Conservation (phyloP, 2,329 filamentous ascomycete species). For the Cladophialophora yegresii region DNA sequence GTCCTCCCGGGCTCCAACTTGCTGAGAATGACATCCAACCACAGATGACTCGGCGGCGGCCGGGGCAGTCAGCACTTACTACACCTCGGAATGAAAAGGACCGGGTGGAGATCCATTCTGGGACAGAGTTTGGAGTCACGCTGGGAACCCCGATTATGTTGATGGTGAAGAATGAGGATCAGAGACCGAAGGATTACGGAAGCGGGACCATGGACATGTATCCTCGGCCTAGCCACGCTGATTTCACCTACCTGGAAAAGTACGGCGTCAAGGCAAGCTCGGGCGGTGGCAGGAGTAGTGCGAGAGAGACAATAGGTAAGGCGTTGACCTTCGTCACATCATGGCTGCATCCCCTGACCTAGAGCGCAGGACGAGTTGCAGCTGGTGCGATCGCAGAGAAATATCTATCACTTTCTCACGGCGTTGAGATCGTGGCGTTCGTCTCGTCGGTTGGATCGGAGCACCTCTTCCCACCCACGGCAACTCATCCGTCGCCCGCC, state of each 20-base stretch:
- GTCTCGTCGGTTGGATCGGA: constrained; percentile 80
- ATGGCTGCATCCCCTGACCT: constrained; percentile 10
- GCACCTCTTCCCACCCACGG: constrained; percentile 61
- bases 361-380: constrained; percentile 70
- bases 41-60: constrained; percentile 85
- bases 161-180: constrained; percentile 87
- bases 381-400: constrained; percentile 93
- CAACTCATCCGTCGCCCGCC: constrained; percentile 36
- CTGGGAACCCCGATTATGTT: constrained; percentile 88
- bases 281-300: constrained; percentile 85
- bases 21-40: constrained; percentile 88
- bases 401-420: constrained; percentile 77
- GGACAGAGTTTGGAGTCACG: constrained; percentile 85
- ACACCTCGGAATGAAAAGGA: constrained; percentile 94
- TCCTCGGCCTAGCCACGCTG: constrained; percentile 88
- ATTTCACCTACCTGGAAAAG: constrained; percentile 97
- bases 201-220: constrained; percentile 82
- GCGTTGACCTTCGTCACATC: neutral
- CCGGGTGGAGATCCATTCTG: constrained; percentile 85
- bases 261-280: constrained; percentile 91
- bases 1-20: constrained; percentile 82
- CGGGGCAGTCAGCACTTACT: constrained; percentile 85
- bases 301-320: constrained; percentile 87
- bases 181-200: constrained; percentile 88
- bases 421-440: constrained; percentile 88